A percentile compares a stretch with the other conserved stretches of the same genome.
Evolutionary conservation across 1,139 yeast genomes (phyloP).

Genomic region (Suhomyces chickasaworum): DNA sequence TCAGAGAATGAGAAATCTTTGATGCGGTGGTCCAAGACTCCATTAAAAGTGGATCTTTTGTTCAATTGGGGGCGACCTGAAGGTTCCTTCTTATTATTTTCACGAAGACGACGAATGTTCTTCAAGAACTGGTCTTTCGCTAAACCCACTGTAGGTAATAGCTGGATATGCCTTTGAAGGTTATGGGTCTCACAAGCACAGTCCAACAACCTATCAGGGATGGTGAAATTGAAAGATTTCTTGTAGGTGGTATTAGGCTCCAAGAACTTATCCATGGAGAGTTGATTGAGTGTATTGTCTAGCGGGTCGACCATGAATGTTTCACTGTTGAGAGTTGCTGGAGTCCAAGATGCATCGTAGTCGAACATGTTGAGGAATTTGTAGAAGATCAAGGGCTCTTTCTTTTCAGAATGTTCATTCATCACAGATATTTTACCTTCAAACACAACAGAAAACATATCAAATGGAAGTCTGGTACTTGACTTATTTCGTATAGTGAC

Average conservation of each 20-base stretch:
- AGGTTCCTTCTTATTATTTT: constrained; percentile 3
- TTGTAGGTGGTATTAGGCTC: constrained; percentile 39
- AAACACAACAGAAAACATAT: constrained; percentile 43
- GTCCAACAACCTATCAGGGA: constrained; percentile 43
- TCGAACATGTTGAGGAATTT: constrained; percentile 44
- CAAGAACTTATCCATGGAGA: constrained; percentile 32
- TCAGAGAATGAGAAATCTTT: constrained; percentile 37
- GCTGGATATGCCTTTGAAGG: constrained; percentile 38
- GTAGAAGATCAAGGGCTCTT: constrained; percentile 21
- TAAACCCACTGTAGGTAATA: constrained; percentile 40
- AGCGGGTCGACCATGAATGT: constrained; percentile 32
- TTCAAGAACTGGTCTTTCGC: constrained; percentile 30
- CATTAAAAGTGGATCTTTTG: constrained; percentile 17
- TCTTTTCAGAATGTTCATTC: constrained; percentile 20
- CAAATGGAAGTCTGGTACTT: constrained; percentile 34
- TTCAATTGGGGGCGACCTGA: constrained; percentile 1
- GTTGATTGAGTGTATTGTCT: constrained; percentile 33
- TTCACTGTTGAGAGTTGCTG: constrained; percentile 35
- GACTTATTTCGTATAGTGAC: constrained; percentile 39
- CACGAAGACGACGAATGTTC: constrained; percentile 23
- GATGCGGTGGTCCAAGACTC: constrained; percentile 22
- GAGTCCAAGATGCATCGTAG: constrained; percentile 46
- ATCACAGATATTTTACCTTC: constrained; percentile 37
- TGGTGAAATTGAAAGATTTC: constrained; percentile 41
- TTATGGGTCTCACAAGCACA: constrained; percentile 40